A percentile compares a stretch with the other conserved stretches of the same genome.
These are phyloP conservation scores for Biscogniauxia sp. DNA, from an alignment of 2,329 filamentous ascomycete genomes.

Conservation along the genomic window DNA sequence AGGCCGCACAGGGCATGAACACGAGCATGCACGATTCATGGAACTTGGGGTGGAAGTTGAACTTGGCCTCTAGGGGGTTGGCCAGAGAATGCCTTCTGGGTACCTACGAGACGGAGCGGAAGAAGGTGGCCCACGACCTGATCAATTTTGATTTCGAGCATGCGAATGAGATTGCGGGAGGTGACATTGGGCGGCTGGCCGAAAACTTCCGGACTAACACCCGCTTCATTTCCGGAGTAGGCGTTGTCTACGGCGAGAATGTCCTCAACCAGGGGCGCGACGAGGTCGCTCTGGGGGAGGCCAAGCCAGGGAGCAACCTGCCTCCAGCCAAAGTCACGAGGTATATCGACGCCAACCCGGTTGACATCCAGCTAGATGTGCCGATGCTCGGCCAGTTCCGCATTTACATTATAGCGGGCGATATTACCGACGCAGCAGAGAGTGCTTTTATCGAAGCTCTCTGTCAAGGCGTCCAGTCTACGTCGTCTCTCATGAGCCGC, in stretches of 20 bases:
- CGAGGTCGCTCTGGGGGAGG: constrained; percentile 41
- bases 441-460: constrained; percentile 43
- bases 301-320: constrained; percentile 54
- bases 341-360: constrained; percentile 72
- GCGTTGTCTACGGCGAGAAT: constrained; percentile 58
- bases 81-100: constrained; percentile 53
- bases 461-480: constrained; percentile 33
- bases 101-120: constrained; percentile 63
- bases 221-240: constrained; percentile 71
- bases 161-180: constrained; percentile 57
- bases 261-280: constrained; percentile 46
- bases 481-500: constrained; percentile 56
- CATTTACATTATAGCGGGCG: constrained; percentile 67
- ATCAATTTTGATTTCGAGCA: constrained; percentile 59
- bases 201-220: constrained; percentile 70
- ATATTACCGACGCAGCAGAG: constrained; percentile 52
- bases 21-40: constrained; percentile 56
- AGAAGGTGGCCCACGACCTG: constrained; percentile 57
- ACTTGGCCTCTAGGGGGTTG: constrained; percentile 53
- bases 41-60: constrained; percentile 44
- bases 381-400: constrained; percentile 76
- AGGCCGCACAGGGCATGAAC: constrained; percentile 61
- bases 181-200: constrained; percentile 61
- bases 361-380: constrained; percentile 75
- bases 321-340: constrained; percentile 69